These are phyloP conservation scores for Casaregolazyma suthepensis DNA, from an alignment of 1,139 yeast genomes.

Conservation along the genomic window DNA sequence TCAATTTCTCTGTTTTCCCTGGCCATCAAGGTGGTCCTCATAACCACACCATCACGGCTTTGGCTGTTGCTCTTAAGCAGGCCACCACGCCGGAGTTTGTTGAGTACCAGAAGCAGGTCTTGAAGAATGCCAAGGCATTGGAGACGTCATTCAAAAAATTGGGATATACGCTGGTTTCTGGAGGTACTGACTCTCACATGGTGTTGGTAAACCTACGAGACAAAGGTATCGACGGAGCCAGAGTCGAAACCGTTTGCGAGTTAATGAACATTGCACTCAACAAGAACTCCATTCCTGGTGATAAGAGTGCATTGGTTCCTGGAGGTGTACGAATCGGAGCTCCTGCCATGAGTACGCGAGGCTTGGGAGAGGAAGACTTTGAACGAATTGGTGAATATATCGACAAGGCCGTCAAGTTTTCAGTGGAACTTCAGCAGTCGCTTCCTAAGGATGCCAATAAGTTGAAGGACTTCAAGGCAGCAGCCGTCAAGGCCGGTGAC, in stretches of 20 bases:
- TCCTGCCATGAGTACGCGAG: slow-evolving; percentile 98
- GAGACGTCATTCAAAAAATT: slow-evolving; percentile 60
- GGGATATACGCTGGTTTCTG: slow-evolving; percentile 78
- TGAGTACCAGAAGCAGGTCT: slow-evolving; percentile 76
- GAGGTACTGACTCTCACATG: slow-evolving; percentile 93
- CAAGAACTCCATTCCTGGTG: slow-evolving; percentile 95
- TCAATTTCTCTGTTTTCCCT: slow-evolving; percentile 95
- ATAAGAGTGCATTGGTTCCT: slow-evolving; percentile 89
- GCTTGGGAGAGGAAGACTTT: slow-evolving; percentile 74
- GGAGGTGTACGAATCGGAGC: slow-evolving; percentile 96
- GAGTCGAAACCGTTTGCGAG: slow-evolving; percentile 88
- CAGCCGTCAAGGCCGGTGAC: slow-evolving; percentile 63
- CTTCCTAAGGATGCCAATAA: slow-evolving; percentile 84
- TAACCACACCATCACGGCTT: slow-evolving; percentile 93
- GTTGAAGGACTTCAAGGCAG: slow-evolving; percentile 84
- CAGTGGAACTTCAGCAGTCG: slow-evolving; percentile 63
- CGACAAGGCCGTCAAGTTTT: slow-evolving; percentile 72
- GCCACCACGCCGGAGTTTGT: slow-evolving; percentile 80
- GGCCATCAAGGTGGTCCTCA: slow-evolving; percentile 99
- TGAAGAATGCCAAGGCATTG: slow-evolving; percentile 71
- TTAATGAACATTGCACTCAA: slow-evolving; percentile 88
- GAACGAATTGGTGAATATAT: slow-evolving; percentile 71
- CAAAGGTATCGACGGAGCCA: slow-evolving; percentile 88
- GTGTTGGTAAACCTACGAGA: slow-evolving; percentile 79
- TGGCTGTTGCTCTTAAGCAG: slow-evolving; percentile 92